Conservation (phyloP, 805 yeast genomes). For the Tetrapisispora arboricola region DNA sequence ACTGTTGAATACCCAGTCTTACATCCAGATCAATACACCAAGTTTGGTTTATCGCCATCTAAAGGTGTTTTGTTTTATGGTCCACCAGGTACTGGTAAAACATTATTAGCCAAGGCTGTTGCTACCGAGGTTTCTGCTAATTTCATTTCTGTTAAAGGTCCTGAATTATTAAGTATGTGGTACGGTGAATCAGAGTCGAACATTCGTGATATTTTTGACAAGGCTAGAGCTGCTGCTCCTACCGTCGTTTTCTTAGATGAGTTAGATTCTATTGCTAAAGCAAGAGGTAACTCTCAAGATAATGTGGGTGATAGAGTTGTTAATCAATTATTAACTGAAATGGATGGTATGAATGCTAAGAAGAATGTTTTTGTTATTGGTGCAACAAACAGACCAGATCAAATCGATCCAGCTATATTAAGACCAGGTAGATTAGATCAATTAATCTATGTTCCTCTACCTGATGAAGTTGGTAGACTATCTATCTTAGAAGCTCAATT, state of each 20-base stretch:
- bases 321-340: slow-evolving; percentile 90
- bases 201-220: slow-evolving; percentile 94
- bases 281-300: slow-evolving; percentile 90
- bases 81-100: slow-evolving; percentile 99
- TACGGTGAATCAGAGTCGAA: slow-evolving; percentile 97
- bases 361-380: slow-evolving; percentile 98
- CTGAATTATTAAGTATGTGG: slow-evolving; percentile 81
- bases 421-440: slow-evolving; percentile 99
- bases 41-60: slow-evolving; percentile 95
- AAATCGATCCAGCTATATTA: slow-evolving; percentile 95
- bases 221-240: slow-evolving; percentile 99
- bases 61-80: slow-evolving; percentile 98
- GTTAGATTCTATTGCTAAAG: slow-evolving; percentile 95
- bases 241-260: slow-evolving; percentile 98
- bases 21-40: slow-evolving; percentile 97
- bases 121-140: slow-evolving; percentile 99
- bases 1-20: slow-evolving; percentile 98
- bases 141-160: slow-evolving; percentile 68
- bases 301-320: slow-evolving; percentile 99
- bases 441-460: slow-evolving; percentile 95
- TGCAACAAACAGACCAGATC: slow-evolving; percentile 99
- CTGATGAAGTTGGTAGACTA: slow-evolving; percentile 89
- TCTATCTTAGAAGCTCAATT: slow-evolving; percentile 92
- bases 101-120: slow-evolving; percentile 95
- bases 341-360: slow-evolving; percentile 99